These are phyloP conservation scores for Neostapfia colusana DNA, from an alignment of 176 grass and related monocot species.

Conservation along the genomic window DNA sequence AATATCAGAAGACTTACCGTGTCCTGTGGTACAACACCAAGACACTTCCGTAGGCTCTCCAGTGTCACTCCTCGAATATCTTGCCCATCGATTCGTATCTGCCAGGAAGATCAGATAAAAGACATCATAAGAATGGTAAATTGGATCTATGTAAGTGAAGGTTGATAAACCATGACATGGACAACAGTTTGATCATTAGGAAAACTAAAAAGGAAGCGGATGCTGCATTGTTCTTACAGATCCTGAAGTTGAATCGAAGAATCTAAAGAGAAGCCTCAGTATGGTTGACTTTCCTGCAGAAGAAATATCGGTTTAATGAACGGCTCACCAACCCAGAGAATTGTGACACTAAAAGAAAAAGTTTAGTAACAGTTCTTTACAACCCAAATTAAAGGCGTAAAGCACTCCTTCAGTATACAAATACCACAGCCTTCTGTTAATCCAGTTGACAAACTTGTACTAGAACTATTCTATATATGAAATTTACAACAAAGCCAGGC, in stretches of 20 bases:
- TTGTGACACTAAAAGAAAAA: background rate
- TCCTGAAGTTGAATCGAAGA: constrained; percentile 88
- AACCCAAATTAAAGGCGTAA: constrained; percentile 4
- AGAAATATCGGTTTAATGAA: constrained; percentile 43
- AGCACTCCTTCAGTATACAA: background rate
- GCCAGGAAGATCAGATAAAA: constrained; percentile 27
- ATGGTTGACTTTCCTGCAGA: constrained; percentile 93
- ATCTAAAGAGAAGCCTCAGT: constrained; percentile 94
- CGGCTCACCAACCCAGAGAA: constrained; percentile 2
- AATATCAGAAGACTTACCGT: constrained; percentile 56
- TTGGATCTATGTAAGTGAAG: constrained; percentile 24
- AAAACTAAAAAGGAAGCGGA: constrained; percentile 28
- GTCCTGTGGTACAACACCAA: constrained; percentile 98
- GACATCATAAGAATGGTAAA: constrained; percentile 33
- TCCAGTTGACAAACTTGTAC: background rate
- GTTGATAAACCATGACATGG: constrained; percentile 13
- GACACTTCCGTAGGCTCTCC: constrained; percentile 80
- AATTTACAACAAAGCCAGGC: background rate
- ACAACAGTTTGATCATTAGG: constrained; percentile 22
- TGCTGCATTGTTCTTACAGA: constrained; percentile 58
- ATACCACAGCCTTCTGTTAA: background rate
- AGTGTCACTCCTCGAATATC: constrained; percentile 78
- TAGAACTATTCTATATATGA: background rate
- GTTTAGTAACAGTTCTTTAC: background rate
- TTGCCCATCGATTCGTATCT: constrained; percentile 92